A percentile compares a stretch with the other conserved stretches of the same genome.
phyloP scores from a whole-genome alignment of 2,329 filamentous ascomycete genomes.

The Paracoccidioides lutzii region DNA sequence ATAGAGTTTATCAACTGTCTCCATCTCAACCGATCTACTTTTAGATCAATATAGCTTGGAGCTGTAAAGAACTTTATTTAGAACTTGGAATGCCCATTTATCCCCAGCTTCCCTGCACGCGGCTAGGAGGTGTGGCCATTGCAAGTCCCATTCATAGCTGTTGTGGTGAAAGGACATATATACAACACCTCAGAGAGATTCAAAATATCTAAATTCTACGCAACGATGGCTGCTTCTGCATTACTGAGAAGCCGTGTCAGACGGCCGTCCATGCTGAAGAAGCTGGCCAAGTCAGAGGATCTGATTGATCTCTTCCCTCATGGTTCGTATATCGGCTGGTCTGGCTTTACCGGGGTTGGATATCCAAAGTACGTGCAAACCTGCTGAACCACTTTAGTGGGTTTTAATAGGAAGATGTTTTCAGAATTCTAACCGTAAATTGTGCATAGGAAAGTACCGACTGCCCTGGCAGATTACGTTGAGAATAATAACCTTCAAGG shows the following conservation, averaged over 20 bases:
- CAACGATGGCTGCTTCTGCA: constrained; percentile 43
- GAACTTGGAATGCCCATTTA: too few species aligned
- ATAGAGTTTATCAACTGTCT: too few species aligned
- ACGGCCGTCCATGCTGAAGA: constrained; percentile 64
- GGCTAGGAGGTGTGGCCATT: too few species aligned
- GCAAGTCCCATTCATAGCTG: neutral
- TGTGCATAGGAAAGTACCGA: constrained; percentile 58
- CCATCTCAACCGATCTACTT: too few species aligned
- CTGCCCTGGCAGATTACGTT: constrained; percentile 74
- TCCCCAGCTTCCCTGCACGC: too few species aligned
- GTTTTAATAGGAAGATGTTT: neutral
- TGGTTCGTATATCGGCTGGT: constrained; percentile 81
- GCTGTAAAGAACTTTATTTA: too few species aligned
- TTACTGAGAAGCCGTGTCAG: constrained; percentile 63
- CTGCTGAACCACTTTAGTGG: neutral
- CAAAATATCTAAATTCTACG: neutral
- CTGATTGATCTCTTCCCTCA: constrained; percentile 70
- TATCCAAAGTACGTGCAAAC: constrained; percentile 61
- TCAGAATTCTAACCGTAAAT: neutral
- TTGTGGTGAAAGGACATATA: neutral
- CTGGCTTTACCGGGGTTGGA: constrained; percentile 78
- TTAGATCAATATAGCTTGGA: too few species aligned
- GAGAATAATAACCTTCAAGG: constrained; percentile 77
- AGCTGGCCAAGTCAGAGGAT: constrained; percentile 67
- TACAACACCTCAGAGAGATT: neutral